Evolutionary conservation across 2,329 filamentous ascomycete species (phyloP).

Genomic region (Talaromyces sp.): DNA sequence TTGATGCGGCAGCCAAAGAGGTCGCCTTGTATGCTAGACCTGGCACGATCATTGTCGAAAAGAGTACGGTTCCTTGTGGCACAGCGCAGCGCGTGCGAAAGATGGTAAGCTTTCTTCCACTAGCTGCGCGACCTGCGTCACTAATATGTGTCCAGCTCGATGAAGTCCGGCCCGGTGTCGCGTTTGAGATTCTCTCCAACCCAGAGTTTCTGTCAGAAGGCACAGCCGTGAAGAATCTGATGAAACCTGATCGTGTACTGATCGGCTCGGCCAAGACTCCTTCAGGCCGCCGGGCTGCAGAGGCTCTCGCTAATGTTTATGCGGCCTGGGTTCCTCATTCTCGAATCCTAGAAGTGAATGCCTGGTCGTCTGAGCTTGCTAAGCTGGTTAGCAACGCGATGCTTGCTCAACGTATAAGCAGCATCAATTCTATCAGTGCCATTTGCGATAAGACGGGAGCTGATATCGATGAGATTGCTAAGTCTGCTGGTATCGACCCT

Average conservation of each 20-base stretch:
- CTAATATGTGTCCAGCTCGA: constrained; percentile 23
- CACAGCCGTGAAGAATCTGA: constrained; percentile 69
- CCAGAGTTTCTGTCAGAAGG: constrained; percentile 79
- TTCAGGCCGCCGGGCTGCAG: constrained; percentile 61
- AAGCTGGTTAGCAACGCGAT: constrained; percentile 79
- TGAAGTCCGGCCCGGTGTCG: constrained; percentile 56
- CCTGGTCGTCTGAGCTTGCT: constrained; percentile 74
- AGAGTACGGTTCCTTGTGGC: constrained; percentile 74
- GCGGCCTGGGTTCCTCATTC: constrained; percentile 66
- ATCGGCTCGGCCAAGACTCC: constrained; percentile 67
- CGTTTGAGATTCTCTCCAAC: constrained; percentile 76
- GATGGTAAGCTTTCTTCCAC: constrained; percentile 52
- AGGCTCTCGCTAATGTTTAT: constrained; percentile 65
- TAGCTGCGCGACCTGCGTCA: neutral
- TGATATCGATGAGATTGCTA: constrained; percentile 70
- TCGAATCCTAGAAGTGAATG: constrained; percentile 69
- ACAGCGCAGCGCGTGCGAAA: constrained; percentile 69
- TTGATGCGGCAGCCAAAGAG: constrained; percentile 67
- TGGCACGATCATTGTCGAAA: constrained; percentile 75
- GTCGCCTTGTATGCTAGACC: constrained; percentile 66
- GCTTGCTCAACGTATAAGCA: constrained; percentile 76
- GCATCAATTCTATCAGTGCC: constrained; percentile 77
- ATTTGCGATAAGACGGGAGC: constrained; percentile 75
- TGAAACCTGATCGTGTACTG: constrained; percentile 69
- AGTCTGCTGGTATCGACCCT: constrained; percentile 66